These are phyloP conservation scores for Beauveria australis DNA, from an alignment of 2,329 filamentous ascomycete genomes.

Conservation along the genomic window DNA sequence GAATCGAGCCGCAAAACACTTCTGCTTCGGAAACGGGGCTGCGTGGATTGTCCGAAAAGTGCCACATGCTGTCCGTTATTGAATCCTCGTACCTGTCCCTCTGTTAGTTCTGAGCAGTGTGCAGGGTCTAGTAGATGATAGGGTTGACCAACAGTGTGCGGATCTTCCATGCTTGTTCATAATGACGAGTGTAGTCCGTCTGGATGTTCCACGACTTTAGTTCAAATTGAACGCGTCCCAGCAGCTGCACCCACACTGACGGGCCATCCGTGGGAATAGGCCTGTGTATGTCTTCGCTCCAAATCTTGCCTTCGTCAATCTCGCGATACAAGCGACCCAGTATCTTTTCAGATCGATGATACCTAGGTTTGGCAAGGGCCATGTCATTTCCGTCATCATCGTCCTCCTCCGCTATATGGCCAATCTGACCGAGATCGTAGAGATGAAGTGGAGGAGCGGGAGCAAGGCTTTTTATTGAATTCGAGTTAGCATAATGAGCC, in stretches of 20 bases:
- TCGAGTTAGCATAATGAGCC: background rate
- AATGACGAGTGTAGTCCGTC: slow-evolving; percentile 26
- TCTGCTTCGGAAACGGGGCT: slow-evolving; percentile 40
- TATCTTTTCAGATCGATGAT: slow-evolving; percentile 60
- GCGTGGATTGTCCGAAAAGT: slow-evolving; percentile 38
- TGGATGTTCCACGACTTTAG: slow-evolving; percentile 15
- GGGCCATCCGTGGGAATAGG: slow-evolving; percentile 18
- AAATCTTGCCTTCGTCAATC: slow-evolving; percentile 65
- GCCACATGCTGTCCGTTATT: slow-evolving; percentile 31
- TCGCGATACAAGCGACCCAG: slow-evolving; percentile 63
- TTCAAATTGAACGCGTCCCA: slow-evolving; percentile 18
- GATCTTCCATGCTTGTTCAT: slow-evolving; percentile 34
- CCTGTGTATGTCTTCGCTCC: slow-evolving; percentile 38
- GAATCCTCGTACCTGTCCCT: slow-evolving; percentile 37
- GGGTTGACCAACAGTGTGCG: slow-evolving; percentile 32
- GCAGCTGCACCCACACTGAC: slow-evolving; percentile 37
- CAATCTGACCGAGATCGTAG: slow-evolving; percentile 34
- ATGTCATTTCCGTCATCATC: slow-evolving; percentile 33
- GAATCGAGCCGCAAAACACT: slow-evolving; percentile 45
- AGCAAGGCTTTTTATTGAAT: slow-evolving; percentile 18
- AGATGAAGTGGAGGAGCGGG: slow-evolving; percentile 36
- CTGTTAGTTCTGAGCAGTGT: slow-evolving; percentile 14
- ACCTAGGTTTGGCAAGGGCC: slow-evolving; percentile 37
- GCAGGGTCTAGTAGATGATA: slow-evolving; percentile 32
- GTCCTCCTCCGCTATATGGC: slow-evolving; percentile 20